Evolutionary conservation across 345 rosid genomes (phyloP), one percentile per base, ranked within the genome.

Genomic region (Eucalyptus dawsonii): DNA sequence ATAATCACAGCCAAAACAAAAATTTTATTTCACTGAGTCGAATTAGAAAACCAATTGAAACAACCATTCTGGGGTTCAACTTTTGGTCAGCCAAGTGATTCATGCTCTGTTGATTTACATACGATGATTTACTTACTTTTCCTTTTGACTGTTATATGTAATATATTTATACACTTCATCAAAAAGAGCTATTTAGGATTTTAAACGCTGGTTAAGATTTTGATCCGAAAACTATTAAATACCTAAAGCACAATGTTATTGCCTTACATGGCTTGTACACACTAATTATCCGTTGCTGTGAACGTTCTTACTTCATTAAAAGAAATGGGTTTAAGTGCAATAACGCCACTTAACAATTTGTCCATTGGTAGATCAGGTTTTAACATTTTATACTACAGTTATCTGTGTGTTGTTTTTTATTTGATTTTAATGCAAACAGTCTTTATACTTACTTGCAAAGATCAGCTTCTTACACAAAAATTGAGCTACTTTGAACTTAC

Each of bases 241-340:
- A 34, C 40, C 80, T 34, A 12, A 69, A 34, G 44, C 80, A 34
- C 24, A 9, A 9, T 69, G 80, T 31, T 17, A 34, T 69, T 69
- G 80, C 40, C 22, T 34, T 34, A 16, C 13, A 69, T 69, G 80
- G 42, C 7, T 22, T 51, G 21, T 51, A 16, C 54, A 34, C 80
- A 8, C 44, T 34, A 69, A 69, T 69, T 69, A 69, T 69, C 0
- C 0, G 7, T 69, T 31, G 1, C 1, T 8, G 22, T 1, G 42
- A 69, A 7, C 80, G 0, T 69, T 69, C 24, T 69, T 69, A 69
- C 40, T 31, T 19, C 80, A 15, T 69, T 37, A 6, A 16, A 69
- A 69, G 12, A 69, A 31, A 31, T 31, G 21, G 42, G 7, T 5
- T 4, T 8, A 69, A 34, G 80, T 34, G 42, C 80, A 69, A 69